These are phyloP conservation scores for Cryptococcus sp. DNA, from an alignment of 1,284 basidiomycete genomes.

Conservation along the genomic window DNA sequence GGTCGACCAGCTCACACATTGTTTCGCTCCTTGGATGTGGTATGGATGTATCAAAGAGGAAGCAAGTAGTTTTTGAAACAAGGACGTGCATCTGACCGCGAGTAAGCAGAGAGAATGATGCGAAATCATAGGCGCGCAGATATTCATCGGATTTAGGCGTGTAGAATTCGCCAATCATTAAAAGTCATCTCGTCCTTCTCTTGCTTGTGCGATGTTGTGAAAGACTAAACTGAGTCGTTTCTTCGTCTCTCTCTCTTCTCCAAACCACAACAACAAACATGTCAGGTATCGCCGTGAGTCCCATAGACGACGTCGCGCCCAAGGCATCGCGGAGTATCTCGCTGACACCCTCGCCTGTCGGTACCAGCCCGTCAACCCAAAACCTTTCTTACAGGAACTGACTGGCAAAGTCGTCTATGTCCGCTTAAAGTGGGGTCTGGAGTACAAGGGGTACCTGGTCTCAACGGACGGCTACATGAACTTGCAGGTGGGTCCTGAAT, in stretches of 20 bases:
- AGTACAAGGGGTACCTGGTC: slow-evolving; percentile 98
- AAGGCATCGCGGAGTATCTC: background rate
- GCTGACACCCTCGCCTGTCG: slow-evolving; percentile 5
- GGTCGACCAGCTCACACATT: slow-evolving; percentile 27
- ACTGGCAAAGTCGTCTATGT: slow-evolving; percentile 97
- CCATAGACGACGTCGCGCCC: background rate
- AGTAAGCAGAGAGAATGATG: too few species aligned
- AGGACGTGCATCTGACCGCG: too few species aligned
- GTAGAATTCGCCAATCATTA: background rate
- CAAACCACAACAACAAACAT: slow-evolving; percentile 20
- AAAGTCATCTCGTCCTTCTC: slow-evolving; percentile 7
- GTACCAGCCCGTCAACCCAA: slow-evolving; percentile 83
- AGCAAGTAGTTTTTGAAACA: too few species aligned
- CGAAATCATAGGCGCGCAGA: background rate
- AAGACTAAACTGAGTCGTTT: slow-evolving; percentile 1
- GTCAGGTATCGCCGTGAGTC: slow-evolving; percentile 41
- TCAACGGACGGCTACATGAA: slow-evolving; percentile 99
- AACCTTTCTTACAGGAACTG: slow-evolving; percentile 97
- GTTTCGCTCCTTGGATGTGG: too few species aligned
- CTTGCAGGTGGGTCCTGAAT: slow-evolving; percentile 70
- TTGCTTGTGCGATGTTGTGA: background rate
- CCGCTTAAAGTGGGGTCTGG: slow-evolving; percentile 96
- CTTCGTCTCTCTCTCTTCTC: slow-evolving; percentile 6
- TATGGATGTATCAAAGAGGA: too few species aligned
- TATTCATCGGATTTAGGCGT: background rate